Base-by-base conservation (phyloP, 2,329 filamentous ascomycete genomes). In the Rachicladosporium sp. region DNA sequence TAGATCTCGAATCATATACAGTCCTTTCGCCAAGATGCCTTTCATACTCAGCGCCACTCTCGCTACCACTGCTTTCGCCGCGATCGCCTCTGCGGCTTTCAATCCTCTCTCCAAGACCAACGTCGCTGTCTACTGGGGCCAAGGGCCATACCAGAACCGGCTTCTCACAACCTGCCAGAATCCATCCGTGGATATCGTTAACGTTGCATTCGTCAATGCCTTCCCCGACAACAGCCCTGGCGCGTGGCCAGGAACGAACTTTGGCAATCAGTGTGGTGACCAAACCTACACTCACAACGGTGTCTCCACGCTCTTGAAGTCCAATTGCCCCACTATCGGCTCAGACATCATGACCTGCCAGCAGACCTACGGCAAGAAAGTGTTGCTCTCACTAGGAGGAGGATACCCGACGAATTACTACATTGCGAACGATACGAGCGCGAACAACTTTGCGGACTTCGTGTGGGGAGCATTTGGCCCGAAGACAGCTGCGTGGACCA, bases 71-170 rank as follows among this genome's bases (percentile, higher is more conserved):
- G 52, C 47, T 10, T 35, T 53, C 38, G 36, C 54, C 29, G 50
- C 61, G n/a, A 51, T 60, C 21, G 51, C 53, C 34, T 59, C 59
- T 32, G 60, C 62, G 42, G 58, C 59, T 31, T 64, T 70, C 45
- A 53, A 67, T 54, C 51, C 58, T 13, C 46, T 54, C 35, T 55
- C 62, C 6, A 66, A 62, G 38, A 61, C 58, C 31, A 73, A 74
- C 48, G 58, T 74, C 35, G 70, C 63, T 15, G 60, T 72, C 33
- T 75, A 75, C 57, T 74, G 66, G 61, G 73, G 73, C 35, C 70
- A 76, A 63, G 71, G 72, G 43, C 43, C 53, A 10, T 40, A 60
- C 40, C 72, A 76, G 47, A 54, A 59, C 13, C 59, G 66, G 11
- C 60, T 76, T 13, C 55, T 61, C 29, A 59, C 69, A 36, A 69